Conservation (phyloP, 805 yeast species). For the Phaffomyces thermotolerans region DNA sequence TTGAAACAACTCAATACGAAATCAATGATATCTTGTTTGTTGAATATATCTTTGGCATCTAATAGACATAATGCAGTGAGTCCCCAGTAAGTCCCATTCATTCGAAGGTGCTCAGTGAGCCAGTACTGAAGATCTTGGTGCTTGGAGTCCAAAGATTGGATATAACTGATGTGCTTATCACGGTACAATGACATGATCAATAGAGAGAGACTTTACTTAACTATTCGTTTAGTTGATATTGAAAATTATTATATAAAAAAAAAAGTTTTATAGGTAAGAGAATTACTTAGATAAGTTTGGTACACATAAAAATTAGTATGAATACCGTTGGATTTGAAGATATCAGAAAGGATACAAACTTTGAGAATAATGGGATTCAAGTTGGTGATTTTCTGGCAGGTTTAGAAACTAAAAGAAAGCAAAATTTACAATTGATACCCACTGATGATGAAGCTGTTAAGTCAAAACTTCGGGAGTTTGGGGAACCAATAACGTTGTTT, state of each 20-base stretch:
- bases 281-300: background rate
- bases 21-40: conserved; percentile 53
- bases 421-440: conserved; percentile 38
- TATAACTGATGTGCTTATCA: conserved; percentile 54
- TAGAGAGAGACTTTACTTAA: too few species aligned
- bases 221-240: background rate
- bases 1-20: conserved; percentile 62
- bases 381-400: conserved; percentile 23
- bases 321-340: conserved; percentile 15
- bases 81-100: conserved; percentile 97
- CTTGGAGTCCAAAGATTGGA: conserved; percentile 45
- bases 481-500: conserved; percentile 48
- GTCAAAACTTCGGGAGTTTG: conserved; percentile 36
- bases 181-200: conserved; percentile 15
- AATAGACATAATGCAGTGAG: conserved; percentile 64
- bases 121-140: conserved; percentile 69
- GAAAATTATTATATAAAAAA: background rate
- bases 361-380: conserved; percentile 18
- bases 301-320: background rate
- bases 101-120: conserved; percentile 81
- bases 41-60: conserved; percentile 47
- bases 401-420: conserved; percentile 23
- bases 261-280: background rate
- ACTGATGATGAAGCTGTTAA: conserved; percentile 62
- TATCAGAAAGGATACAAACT: conserved; percentile 20